Conservation (phyloP, 257 asterid genomes). For the Capsicum baccatum region DNA sequence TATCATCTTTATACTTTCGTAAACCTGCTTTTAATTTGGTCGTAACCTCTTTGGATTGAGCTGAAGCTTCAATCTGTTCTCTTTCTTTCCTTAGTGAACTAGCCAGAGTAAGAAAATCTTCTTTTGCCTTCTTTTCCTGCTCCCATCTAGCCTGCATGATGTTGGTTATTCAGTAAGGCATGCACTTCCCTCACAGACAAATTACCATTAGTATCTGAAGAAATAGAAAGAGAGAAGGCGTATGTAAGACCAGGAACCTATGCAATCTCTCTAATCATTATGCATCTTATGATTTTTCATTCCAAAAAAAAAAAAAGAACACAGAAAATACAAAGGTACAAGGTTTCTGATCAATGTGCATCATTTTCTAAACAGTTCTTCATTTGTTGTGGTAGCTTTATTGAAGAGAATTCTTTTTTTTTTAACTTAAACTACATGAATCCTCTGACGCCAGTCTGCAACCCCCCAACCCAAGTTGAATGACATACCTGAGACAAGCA, state of each 20-base stretch:
- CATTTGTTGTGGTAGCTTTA: not conserved
- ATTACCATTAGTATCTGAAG: not conserved
- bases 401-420: not conserved
- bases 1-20: constrained; percentile 64
- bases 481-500: not conserved
- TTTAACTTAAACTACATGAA: not conserved
- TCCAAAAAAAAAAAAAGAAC: not conserved
- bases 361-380: not conserved
- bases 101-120: constrained; percentile 61
- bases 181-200: constrained; percentile 30
- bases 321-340: not conserved
- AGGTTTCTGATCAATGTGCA: not conserved
- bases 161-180: constrained; percentile 33
- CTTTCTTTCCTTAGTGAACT: constrained; percentile 58
- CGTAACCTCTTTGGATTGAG: constrained; percentile 68
- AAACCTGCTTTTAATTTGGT: constrained; percentile 70
- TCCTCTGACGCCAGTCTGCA: not conserved
- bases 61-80: constrained; percentile 67
- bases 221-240: not conserved
- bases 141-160: constrained; percentile 65
- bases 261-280: not conserved
- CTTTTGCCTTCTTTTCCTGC: constrained; percentile 62
- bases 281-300: not conserved
- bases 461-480: too few relatives aligned
- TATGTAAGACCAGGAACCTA: not conserved